These are phyloP conservation scores for Trichosporon faecale DNA, from an alignment of 1,284 basidiomycete genomes.

Conservation along the genomic window DNA sequence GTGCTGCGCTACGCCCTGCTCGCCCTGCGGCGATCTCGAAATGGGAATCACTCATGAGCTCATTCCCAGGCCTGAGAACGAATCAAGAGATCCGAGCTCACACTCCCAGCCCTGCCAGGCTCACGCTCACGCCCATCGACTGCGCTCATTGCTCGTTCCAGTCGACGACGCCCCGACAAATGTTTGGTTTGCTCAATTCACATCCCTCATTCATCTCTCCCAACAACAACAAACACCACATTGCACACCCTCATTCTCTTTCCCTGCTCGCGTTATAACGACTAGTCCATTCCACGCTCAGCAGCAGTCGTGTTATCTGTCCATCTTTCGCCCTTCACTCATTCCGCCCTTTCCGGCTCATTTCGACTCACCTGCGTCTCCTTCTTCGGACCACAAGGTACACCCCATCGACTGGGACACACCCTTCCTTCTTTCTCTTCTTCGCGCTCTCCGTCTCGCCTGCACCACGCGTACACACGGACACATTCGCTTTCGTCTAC, in stretches of 20 bases:
- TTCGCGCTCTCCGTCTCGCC: neutral
- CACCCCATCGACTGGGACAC: conserved; percentile 3
- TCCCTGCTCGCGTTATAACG: neutral
- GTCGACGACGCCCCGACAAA: neutral
- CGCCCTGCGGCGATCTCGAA: neutral
- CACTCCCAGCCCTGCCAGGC: neutral
- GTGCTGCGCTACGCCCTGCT: no score
- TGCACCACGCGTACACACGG: neutral
- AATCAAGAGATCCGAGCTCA: neutral
- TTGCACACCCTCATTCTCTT: neutral
- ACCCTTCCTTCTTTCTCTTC: neutral
- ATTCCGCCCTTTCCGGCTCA: neutral
- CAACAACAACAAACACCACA: neutral
- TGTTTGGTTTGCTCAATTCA: conserved; percentile 4
- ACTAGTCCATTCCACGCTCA: neutral
- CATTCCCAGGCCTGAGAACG: neutral
- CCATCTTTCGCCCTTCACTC: neutral
- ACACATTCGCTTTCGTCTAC: neutral
- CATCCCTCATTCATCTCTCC: neutral
- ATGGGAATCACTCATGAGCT: neutral
- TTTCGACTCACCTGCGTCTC: neutral
- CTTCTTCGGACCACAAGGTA: neutral
- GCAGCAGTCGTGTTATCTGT: neutral
- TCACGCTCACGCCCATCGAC: neutral
- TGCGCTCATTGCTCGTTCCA: neutral